Conservation (phyloP, 805 yeast species). For the Pichia pseudocactophila region DNA sequence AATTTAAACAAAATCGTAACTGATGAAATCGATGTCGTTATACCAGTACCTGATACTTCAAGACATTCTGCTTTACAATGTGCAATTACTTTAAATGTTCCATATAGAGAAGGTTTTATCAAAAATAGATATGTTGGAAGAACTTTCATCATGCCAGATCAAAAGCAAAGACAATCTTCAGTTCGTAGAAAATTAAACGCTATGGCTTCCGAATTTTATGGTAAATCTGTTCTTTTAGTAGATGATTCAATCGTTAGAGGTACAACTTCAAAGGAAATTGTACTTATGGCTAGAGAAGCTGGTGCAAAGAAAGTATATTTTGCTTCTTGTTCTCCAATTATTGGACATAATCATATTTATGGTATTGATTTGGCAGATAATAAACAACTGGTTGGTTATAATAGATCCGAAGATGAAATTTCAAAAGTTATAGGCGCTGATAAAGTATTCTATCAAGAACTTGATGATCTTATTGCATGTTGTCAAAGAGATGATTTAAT, state of each 20-base stretch:
- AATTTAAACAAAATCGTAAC: slow-evolving; percentile 34
- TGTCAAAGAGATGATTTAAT: slow-evolving; percentile 37
- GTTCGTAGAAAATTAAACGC: slow-evolving; percentile 94
- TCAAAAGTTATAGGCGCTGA: slow-evolving; percentile 82
- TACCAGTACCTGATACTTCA: slow-evolving; percentile 98
- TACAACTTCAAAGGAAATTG: slow-evolving; percentile 93
- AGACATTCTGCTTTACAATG: slow-evolving; percentile 90
- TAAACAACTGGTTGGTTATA: slow-evolving; percentile 83
- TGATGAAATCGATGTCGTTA: slow-evolving; percentile 78
- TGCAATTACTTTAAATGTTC: slow-evolving; percentile 69
- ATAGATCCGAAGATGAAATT: slow-evolving; percentile 66
- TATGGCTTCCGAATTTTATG: slow-evolving; percentile 86
- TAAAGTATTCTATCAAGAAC: slow-evolving; percentile 76
- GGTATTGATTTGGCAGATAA: slow-evolving; percentile 97
- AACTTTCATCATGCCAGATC: slow-evolving; percentile 98
- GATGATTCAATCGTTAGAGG: slow-evolving; percentile 98
- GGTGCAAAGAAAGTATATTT: slow-evolving; percentile 93
- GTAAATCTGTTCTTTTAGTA: slow-evolving; percentile 76
- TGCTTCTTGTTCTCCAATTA: slow-evolving; percentile 98
- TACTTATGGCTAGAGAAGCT: slow-evolving; percentile 97
- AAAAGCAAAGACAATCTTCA: slow-evolving; percentile 83
- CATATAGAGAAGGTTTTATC: slow-evolving; percentile 94
- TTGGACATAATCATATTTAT: slow-evolving; percentile 88
- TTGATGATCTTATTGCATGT: slow-evolving; percentile 76
- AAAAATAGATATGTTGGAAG: slow-evolving; percentile 96